Base-by-base conservation (phyloP, 352 stramenopile genomes). In the Globisporangium cederbergense region DNA sequence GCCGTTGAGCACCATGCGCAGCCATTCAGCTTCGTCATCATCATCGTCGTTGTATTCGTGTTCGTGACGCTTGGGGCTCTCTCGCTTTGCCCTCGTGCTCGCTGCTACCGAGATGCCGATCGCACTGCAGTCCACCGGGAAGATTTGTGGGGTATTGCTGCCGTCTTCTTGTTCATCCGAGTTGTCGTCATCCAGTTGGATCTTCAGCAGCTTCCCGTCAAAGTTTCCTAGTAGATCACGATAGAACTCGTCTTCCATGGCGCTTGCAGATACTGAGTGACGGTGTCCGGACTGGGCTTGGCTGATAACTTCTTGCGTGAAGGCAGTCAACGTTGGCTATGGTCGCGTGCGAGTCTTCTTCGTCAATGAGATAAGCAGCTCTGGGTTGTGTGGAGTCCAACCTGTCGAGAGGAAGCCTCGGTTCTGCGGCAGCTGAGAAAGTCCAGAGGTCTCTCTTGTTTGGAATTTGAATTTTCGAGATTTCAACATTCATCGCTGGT, bases 131-230 rank as follows among this genome's bases (percentile, higher is more conserved):
- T 51, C 38, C 7, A 54, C 42, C 18, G 30, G 40, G 20, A 42
- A 16, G 40, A 38, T 34, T 2, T 10, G 22, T n/a, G 20, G 34
- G 36, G 36, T 42, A 16, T 50, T 25, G 16, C 5, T 10, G 30
- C 30, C 42, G 13, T 10, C 9, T 34, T 53, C 30, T 3, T 38
- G 25, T 5, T 30, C 2, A 28, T 53, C 36, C 2, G 30, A 34
- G 34, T 76, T 67, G 2, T 47, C 11, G 6, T 57, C 58, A 20
- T 75, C 65, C 42, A 82, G 30, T 30, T 82, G 64, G 36, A 82
- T 64, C 53, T 82, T 70, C 1, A 78, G 53, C 47, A 78, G 57
- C 28, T 73, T 66, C 18, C 49, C 50, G 36, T 78, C 65, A 53
- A 64, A 77, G 32, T 58, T 57, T 46, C 49, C 38, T 38, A 82